These are phyloP conservation scores for Tagetes patula DNA, from an alignment of 129 eudicot species.

Conservation along the genomic window DNA sequence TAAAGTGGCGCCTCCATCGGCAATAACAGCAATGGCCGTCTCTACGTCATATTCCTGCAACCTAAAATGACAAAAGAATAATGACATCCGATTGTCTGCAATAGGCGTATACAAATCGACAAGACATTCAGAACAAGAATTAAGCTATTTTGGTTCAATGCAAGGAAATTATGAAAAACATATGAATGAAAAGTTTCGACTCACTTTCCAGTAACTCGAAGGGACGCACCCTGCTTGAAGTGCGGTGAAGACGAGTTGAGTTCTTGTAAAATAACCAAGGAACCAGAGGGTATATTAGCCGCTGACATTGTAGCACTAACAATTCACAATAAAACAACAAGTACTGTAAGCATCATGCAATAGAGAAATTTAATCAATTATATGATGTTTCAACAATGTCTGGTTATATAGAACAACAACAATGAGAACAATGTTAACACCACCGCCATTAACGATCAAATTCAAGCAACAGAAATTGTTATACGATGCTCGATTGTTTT, in stretches of 20 bases:
- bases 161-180: no score
- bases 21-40: constrained; percentile 62
- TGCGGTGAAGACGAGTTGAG: constrained; percentile 59
- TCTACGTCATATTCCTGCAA: constrained; percentile 66
- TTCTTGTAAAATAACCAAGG: constrained; percentile 68
- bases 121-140: not conserved
- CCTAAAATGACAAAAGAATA: constrained; percentile 45
- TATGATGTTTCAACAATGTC: not conserved
- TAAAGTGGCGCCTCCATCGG: constrained; percentile 69
- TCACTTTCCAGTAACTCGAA: constrained; percentile 90
- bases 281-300: constrained; percentile 56
- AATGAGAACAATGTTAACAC: not conserved
- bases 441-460: not conserved
- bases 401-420: not conserved
- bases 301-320: constrained; percentile 48
- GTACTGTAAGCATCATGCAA: constrained; percentile 15
- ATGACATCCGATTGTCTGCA: not conserved
- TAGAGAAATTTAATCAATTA: not conserved
- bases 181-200: constrained; percentile 28
- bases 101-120: not conserved
- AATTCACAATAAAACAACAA: constrained; percentile 9
- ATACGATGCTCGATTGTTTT: not conserved
- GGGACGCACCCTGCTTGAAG: constrained; percentile 72
- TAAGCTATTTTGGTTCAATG: not conserved
- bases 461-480: not conserved